Percentiles rank a stretch among this genome's conserved stretches.
phyloP scores from a whole-genome alignment of 805 yeast species.

The Candida chilensis region DNA sequence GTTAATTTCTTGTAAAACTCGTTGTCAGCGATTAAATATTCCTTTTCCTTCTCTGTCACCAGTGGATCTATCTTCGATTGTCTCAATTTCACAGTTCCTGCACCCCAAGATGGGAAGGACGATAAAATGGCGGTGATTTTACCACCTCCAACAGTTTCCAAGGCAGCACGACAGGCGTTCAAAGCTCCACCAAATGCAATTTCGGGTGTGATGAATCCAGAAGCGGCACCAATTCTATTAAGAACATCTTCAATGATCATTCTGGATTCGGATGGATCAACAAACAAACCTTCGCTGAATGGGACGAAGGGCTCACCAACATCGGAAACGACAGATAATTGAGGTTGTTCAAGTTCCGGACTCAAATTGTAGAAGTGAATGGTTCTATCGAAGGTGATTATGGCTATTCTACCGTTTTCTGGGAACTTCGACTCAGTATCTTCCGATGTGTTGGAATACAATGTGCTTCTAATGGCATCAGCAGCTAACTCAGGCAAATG shows the following conservation, averaged over 20 bases:
- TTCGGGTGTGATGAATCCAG: slow-evolving; percentile 37
- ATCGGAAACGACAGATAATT: slow-evolving; percentile 57
- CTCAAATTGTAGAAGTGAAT: slow-evolving; percentile 68
- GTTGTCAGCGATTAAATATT: slow-evolving; percentile 47
- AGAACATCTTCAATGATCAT: slow-evolving; percentile 60
- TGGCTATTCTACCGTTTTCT: slow-evolving; percentile 46
- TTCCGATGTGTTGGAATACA: slow-evolving; percentile 23
- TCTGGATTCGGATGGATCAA: slow-evolving; percentile 62
- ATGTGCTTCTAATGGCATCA: slow-evolving; percentile 57
- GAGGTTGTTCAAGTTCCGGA: slow-evolving; percentile 41
- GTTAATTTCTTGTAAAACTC: slow-evolving; percentile 55
- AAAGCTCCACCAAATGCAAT: slow-evolving; percentile 78
- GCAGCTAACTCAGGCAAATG: slow-evolving; percentile 57
- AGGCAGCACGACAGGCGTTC: slow-evolving; percentile 53
- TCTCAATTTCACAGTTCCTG: slow-evolving; percentile 54
- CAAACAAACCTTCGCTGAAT: slow-evolving; percentile 66
- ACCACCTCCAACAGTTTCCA: slow-evolving; percentile 71
- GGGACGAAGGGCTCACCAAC: slow-evolving; percentile 80
- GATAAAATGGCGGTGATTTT: slow-evolving; percentile 64
- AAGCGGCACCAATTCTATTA: slow-evolving; percentile 42
- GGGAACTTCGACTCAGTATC: slow-evolving; percentile 16
- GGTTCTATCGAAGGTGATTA: slow-evolving; percentile 67
- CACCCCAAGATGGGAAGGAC: slow-evolving; percentile 71
- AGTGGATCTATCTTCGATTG: slow-evolving; percentile 18
- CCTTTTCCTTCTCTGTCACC: slow-evolving; percentile 37